These are phyloP conservation scores for Aquanectria penicillioides DNA, from an alignment of 2,329 filamentous ascomycete genomes.

Conservation along the genomic window DNA sequence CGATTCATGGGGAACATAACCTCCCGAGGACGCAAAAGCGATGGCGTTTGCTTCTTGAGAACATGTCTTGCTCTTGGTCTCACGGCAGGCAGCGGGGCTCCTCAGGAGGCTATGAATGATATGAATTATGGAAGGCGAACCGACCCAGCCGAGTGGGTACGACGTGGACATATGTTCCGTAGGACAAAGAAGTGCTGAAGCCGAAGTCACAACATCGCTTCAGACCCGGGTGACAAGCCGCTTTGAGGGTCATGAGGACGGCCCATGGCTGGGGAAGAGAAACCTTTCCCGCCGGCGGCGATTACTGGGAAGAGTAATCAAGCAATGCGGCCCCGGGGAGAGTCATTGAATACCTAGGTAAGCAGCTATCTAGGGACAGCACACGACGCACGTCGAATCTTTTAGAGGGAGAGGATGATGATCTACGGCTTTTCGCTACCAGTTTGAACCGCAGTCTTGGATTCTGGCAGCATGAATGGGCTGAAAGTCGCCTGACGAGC, in stretches of 20 bases:
- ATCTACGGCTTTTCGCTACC: neutral
- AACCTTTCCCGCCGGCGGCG: neutral
- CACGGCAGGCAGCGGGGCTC: conserved; percentile 30
- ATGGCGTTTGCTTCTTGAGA: conserved; percentile 4
- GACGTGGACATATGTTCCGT: conserved; percentile 1
- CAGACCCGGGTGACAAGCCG: neutral
- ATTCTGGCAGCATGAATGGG: neutral
- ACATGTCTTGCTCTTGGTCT: conserved; percentile 21
- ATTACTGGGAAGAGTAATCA: neutral
- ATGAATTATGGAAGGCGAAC: neutral
- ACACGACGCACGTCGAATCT: neutral
- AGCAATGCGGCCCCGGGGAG: neutral
- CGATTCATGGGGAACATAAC: neutral
- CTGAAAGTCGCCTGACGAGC: too few relatives aligned
- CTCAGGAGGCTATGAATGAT: conserved; percentile 17
- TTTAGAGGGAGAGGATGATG: neutral
- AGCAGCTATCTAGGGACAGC: too few relatives aligned
- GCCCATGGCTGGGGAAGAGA: too few relatives aligned
- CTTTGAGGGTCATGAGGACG: neutral
- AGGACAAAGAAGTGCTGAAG: conserved; percentile 7
- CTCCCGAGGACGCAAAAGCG: neutral
- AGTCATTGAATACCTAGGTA: conserved; percentile 1
- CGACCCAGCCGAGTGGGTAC: conserved; percentile 5
- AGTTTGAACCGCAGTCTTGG: neutral
- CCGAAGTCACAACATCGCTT: neutral